A percentile compares a stretch with the other conserved stretches of the same genome.
These are phyloP conservation scores for Amanita muscaria DNA, from an alignment of 768 basidiomycete genomes.

Conservation along the genomic window DNA sequence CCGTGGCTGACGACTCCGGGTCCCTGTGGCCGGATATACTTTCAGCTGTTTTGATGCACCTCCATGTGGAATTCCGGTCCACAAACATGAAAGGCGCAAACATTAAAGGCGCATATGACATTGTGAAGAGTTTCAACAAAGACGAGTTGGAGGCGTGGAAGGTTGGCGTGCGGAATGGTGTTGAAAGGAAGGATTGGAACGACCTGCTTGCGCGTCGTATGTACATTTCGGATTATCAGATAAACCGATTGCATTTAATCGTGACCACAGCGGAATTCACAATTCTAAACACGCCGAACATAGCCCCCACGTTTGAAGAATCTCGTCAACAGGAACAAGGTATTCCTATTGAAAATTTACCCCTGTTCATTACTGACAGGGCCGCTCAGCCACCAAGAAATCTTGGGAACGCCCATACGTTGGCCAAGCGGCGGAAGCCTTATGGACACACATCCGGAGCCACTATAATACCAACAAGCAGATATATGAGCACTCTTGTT, in stretches of 20 bases:
- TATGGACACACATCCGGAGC: too few species aligned
- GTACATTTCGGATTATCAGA: background rate
- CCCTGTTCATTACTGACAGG: background rate
- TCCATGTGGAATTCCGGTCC: too few species aligned
- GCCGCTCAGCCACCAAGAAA: background rate
- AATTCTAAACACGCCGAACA: background rate
- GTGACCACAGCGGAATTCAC: background rate
- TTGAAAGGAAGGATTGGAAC: background rate
- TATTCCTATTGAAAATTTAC: background rate
- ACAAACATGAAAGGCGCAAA: too few species aligned
- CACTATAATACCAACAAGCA: too few species aligned
- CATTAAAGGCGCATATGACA: too few species aligned
- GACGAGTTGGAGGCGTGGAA: background rate
- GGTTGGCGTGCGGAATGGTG: conserved; percentile 1
- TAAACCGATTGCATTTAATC: background rate
- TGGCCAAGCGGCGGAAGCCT: too few species aligned
- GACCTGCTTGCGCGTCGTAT: background rate
- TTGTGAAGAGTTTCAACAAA: background rate
- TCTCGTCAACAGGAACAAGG: background rate
- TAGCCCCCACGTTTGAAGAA: background rate
- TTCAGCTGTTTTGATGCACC: too few species aligned
- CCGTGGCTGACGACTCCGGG: too few species aligned
- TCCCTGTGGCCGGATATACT: background rate
- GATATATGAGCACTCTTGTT: too few species aligned
- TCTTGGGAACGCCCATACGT: background rate